phyloP scores from a whole-genome alignment of 495 filamentous ascomycete species.

The Saxophila tyrrhenica region DNA sequence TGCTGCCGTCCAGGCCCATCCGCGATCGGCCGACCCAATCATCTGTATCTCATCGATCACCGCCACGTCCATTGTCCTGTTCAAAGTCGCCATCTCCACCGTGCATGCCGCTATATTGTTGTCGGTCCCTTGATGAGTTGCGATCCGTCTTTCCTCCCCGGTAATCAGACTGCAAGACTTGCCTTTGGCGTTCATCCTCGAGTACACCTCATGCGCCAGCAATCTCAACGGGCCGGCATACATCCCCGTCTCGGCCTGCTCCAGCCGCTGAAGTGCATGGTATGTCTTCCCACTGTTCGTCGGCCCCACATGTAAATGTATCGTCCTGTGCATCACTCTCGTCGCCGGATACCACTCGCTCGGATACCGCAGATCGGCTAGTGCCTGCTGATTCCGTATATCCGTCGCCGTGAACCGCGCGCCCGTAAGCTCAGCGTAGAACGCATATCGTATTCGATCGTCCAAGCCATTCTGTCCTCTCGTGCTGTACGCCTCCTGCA shows the following conservation, averaged over 20 bases:
- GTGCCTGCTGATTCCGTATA: constrained; percentile 45
- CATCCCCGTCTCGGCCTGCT: constrained; percentile 61
- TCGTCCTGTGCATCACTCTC: constrained; percentile 61
- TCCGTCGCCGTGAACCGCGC: constrained; percentile 39
- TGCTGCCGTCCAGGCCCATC: constrained; percentile 96
- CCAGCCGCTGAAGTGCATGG: constrained; percentile 78
- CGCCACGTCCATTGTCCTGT: constrained; percentile 63
- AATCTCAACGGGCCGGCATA: constrained; percentile 87
- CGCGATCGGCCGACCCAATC: constrained; percentile 69
- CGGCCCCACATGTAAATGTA: constrained; percentile 91
- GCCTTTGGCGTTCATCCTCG: constrained; percentile 64
- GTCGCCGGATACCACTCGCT: constrained; percentile 84
- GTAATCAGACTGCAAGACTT: constrained; percentile 71
- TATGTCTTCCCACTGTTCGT: constrained; percentile 99
- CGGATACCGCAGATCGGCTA: constrained; percentile 74
- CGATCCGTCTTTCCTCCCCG: constrained; percentile 70
- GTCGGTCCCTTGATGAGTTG: constrained; percentile 22
- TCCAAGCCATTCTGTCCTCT: constrained; percentile 12
- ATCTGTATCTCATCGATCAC: constrained; percentile 99
- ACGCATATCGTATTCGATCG: constrained; percentile 46
- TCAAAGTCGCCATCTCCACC: constrained; percentile 87
- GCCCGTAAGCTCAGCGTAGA: constrained; percentile 41
- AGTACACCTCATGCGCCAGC: constrained; percentile 86
- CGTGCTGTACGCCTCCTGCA: constrained; percentile 1
- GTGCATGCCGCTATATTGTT: constrained; percentile 68